Percentiles rank a stretch among this genome's conserved stretches.
phyloP scores from a whole-genome alignment of 169 alveolate genomes.

The Cryptosporidium xiaoi region DNA sequence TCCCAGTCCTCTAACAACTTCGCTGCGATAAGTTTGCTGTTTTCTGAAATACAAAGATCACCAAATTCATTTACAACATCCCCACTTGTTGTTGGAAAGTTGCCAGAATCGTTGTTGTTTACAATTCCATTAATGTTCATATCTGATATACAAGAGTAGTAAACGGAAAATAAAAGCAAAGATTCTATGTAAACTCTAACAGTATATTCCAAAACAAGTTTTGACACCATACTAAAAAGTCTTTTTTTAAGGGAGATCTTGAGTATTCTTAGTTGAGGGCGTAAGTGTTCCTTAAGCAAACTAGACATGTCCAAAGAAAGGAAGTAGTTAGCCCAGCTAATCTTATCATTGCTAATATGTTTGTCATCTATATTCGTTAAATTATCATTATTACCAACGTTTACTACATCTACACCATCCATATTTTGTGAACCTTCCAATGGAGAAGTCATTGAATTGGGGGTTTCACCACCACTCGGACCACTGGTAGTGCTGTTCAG shows the following conservation, averaged over 20 bases:
- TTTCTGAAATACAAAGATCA: background rate
- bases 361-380: background rate
- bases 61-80: slow-evolving; percentile 13
- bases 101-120: background rate
- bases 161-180: slow-evolving; percentile 16
- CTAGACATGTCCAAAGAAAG: slow-evolving; percentile 61
- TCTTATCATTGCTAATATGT: background rate
- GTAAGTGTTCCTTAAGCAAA: slow-evolving; percentile 40
- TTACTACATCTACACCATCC: no score
- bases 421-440: no score
- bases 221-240: slow-evolving; percentile 40
- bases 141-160: slow-evolving; percentile 11
- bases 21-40: slow-evolving; percentile 37
- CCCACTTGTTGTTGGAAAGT: background rate
- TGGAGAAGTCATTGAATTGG: no score
- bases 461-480: no score
- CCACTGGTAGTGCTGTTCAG: no score
- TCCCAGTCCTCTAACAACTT: slow-evolving; percentile 71
- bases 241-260: slow-evolving; percentile 66
- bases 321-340: slow-evolving; percentile 2
- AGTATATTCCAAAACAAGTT: slow-evolving; percentile 32
- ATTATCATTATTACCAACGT: no score
- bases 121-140: no score
- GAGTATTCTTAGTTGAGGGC: slow-evolving; percentile 65
- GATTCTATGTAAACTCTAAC: slow-evolving; percentile 34